A percentile compares a stretch with the other conserved stretches of the same genome.
Evolutionary conservation across 2,329 filamentous ascomycete species (phyloP).

Genomic region (Alternaria brassicae): DNA sequence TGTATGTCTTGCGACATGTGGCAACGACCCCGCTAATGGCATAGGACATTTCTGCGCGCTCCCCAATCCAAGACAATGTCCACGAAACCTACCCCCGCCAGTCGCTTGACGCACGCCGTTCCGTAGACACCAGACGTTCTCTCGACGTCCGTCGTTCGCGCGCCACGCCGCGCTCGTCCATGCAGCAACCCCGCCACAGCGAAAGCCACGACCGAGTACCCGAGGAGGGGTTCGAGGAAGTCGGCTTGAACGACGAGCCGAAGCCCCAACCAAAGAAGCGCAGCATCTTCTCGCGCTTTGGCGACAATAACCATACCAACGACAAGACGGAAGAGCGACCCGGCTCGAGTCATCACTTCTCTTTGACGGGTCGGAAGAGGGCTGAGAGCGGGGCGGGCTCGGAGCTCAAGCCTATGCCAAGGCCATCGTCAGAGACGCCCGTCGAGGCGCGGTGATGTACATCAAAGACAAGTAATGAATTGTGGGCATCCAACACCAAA

Average conservation of each 20-base stretch:
- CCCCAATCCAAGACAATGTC: slow-evolving; percentile 70
- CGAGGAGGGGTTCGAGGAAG: slow-evolving; percentile 88
- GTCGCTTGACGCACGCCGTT: slow-evolving; percentile 68
- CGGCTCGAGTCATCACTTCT: slow-evolving; percentile 62
- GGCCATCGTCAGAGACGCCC: slow-evolving; percentile 33
- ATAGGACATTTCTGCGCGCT: slow-evolving; percentile 89
- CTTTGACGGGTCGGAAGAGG: slow-evolving; percentile 75
- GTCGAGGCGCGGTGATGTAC: slow-evolving; percentile 34
- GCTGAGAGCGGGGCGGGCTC: slow-evolving; percentile 71
- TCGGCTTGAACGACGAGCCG: slow-evolving; percentile 81
- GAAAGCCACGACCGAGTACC: slow-evolving; percentile 66
- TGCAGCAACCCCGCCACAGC: slow-evolving; percentile 64
- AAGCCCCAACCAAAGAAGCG: slow-evolving; percentile 73
- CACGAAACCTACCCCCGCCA: slow-evolving; percentile 62
- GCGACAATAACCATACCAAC: slow-evolving; percentile 58
- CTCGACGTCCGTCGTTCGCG: slow-evolving; percentile 57
- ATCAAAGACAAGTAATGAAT: slow-evolving; percentile 5
- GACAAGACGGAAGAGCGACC: slow-evolving; percentile 51
- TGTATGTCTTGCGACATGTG: slow-evolving; percentile 62
- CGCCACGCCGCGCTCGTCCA: slow-evolving; percentile 67
- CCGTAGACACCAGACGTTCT: slow-evolving; percentile 75
- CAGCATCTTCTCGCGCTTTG: slow-evolving; percentile 81
- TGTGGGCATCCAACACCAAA: not conserved
- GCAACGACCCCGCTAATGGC: slow-evolving; percentile 46
- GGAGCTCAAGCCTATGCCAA: slow-evolving; percentile 72